These are phyloP conservation scores for Globisporangium heterothallicum DNA, from an alignment of 352 stramenopile species.

Conservation along the genomic window DNA sequence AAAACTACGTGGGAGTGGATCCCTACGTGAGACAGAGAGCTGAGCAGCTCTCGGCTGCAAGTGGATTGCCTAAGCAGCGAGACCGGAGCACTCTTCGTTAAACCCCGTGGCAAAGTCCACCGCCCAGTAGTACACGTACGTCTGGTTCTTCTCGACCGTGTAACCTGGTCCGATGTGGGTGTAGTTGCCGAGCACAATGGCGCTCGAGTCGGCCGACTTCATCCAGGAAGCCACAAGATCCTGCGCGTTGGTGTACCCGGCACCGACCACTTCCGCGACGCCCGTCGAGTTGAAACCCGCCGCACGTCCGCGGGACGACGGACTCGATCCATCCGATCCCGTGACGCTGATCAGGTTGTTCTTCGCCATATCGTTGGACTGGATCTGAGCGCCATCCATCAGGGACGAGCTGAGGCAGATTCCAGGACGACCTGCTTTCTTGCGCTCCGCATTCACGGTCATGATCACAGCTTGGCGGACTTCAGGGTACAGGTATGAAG, in stretches of 20 bases:
- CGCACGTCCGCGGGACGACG: constrained; percentile 17
- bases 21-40: neutral
- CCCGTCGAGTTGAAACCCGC: constrained; percentile 25
- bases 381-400: constrained; percentile 18
- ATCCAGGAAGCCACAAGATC: constrained; percentile 23
- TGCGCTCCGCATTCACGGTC: constrained; percentile 8
- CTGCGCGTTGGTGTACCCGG: constrained; percentile 16
- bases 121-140: constrained; percentile 24
- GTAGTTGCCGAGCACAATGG: constrained; percentile 22
- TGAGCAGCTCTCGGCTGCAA: neutral
- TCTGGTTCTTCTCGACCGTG: constrained; percentile 16
- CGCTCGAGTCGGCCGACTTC: constrained; percentile 7
- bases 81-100: constrained; percentile 8
- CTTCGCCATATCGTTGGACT: constrained; percentile 19
- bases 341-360: constrained; percentile 15
- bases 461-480: constrained; percentile 12
- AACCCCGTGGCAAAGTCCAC: constrained; percentile 17
- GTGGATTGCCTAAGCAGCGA: constrained; percentile 1
- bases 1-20: too few species aligned
- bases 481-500: constrained; percentile 2
- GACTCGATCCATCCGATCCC: constrained; percentile 12
- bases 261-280: constrained; percentile 21
- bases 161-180: constrained; percentile 25
- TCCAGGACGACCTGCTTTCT: constrained; percentile 1
- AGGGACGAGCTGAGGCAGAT: constrained; percentile 21